Evolutionary conservation across 108 stramenopile species (phyloP), one percentile per base, ranked within the genome.

Genomic region (Skeletonema menzelii): DNA sequence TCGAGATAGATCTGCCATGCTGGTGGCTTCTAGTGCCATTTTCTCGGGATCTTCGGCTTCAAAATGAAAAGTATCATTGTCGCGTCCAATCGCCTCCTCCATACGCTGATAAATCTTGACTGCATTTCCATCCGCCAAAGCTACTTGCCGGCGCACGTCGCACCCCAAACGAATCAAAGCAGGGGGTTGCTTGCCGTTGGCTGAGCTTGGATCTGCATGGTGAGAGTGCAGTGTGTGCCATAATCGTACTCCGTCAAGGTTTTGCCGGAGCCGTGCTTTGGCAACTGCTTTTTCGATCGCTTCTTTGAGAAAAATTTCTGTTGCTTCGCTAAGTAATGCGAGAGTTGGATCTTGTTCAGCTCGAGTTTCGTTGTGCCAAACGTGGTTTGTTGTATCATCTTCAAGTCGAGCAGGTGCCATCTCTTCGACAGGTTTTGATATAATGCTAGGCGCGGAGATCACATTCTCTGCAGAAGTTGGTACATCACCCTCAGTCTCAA

Each of bases 231-330:
- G 87, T 27, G 84, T 77, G 68, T 94, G 87, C 89, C 88, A 91
- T 35, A 94, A 71, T 22, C 93, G 86, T 31, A 94, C 88, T 12
- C 89, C 93, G 57, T 94, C 90, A 22, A 94, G 49, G 62, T 94
- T 94, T 46, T 87, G 85, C 14, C 93, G 89, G 28, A 90, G 89
- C 4, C 89, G 88, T 13, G 93, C 86, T 65, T 87, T 82, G 4
- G 75, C 63, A 20, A 91, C 53, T 1, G 93, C 89, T 66, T 83
- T 82, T 73, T 91, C 86, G 49, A 94, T 73, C 31, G 88, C 65
- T 5, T 69, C 59, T 69, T 84, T 90, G 37, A 94, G 71, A 64
- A 86, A 94, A 17, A 79, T 73, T 57, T 94, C 84, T 4, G 80
- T 78, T 22, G 84, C 90, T 74, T 90, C 91, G 17, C 88, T 90